These are phyloP conservation scores for Pleurotus pulmonarius DNA, from an alignment of 768 basidiomycete genomes.

Conservation along the genomic window DNA sequence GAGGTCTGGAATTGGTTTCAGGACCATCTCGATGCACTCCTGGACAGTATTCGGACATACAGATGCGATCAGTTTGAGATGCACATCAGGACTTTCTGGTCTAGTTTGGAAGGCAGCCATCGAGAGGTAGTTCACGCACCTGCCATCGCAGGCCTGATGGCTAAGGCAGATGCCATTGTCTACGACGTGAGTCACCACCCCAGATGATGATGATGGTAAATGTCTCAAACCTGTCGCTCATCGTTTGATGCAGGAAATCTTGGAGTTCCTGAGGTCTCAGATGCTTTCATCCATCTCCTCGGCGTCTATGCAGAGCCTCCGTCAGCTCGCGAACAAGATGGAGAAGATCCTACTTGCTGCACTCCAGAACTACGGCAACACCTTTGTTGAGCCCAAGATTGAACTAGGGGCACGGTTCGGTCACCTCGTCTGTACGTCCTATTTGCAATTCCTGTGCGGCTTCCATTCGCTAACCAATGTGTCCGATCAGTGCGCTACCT, in stretches of 20 bases:
- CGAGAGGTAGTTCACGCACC: slow-evolving; percentile 89
- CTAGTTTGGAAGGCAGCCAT: slow-evolving; percentile 64
- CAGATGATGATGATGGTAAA: no score
- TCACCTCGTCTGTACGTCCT: slow-evolving; percentile 77
- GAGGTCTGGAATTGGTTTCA: slow-evolving; percentile 94
- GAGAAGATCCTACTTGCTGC: slow-evolving; percentile 83
- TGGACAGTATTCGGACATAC: slow-evolving; percentile 74
- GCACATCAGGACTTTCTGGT: slow-evolving; percentile 85
- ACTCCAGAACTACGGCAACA: slow-evolving; percentile 79
- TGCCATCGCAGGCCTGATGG: slow-evolving; percentile 84
- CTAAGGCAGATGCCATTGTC: slow-evolving; percentile 84
- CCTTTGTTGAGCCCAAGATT: slow-evolving; percentile 89
- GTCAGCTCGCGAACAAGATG: slow-evolving; percentile 87
- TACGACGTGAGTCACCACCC: slow-evolving; percentile 70
- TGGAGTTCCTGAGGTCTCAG: slow-evolving; percentile 80
- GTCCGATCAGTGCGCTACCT: slow-evolving; percentile 72
- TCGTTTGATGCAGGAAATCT: slow-evolving; percentile 61
- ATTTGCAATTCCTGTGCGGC: background rate
- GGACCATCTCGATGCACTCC: slow-evolving; percentile 80
- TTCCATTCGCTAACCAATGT: slow-evolving; percentile 1
- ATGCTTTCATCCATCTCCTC: slow-evolving; percentile 77
- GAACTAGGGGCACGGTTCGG: slow-evolving; percentile 89
- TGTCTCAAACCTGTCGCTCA: slow-evolving; percentile 10
- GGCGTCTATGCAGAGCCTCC: slow-evolving; percentile 63
- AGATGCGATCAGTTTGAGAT: slow-evolving; percentile 90